Base-by-base conservation (phyloP, 108 stramenopile genomes). In the Pelagomonas calceolata region DNA sequence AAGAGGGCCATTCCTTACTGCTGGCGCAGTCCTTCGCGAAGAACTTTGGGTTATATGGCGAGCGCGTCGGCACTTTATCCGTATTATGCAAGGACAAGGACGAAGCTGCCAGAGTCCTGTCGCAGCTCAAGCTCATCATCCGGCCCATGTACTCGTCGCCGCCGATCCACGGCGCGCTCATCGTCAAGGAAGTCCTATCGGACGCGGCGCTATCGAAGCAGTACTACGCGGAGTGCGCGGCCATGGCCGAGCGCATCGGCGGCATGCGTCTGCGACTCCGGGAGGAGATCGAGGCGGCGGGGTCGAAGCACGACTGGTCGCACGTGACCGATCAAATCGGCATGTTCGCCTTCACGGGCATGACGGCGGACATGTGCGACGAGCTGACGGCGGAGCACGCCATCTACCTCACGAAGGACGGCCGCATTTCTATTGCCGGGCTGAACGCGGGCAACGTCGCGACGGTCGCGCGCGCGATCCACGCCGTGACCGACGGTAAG, bases 11-110 rank as follows among this genome's bases (percentile, higher is more conserved):
- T 69, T 86, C 88, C 64, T 75, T 99, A 37, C 71, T 90, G 26
- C 79, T 99, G 75, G 91, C 89, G 4, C 98, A 99, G 80, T 92
- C 91, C 34, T 99, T 94, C 81, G 92, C 95, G 60, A 99, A 99
- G 84, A 99, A 99, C 84, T 99, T 99, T 79, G 98, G 98, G 9
- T 82, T 99, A 65, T 99, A 99, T 75, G 98, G 98, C 63, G 90
- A 98, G 75, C 84, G 98, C 31, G 89, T 92, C 66, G 98, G 98
- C 14, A 89, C 94, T 18, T 80, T 99, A 31, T 89, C 87, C 51
- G 86, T 95, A 14, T 91, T 97, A 12, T 90, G 90, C 74, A 74
- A 74, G 30, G 78, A 86, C 75, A 75, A 74, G 32, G 92, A 93
- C 21, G 91, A 97, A 75, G 85, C 81, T 66, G 86, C 82, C 32